Evolutionary conservation across 2,329 filamentous ascomycete species (phyloP), one percentile per base, ranked within the genome.

Genomic region (Cladosporium sp.): DNA sequence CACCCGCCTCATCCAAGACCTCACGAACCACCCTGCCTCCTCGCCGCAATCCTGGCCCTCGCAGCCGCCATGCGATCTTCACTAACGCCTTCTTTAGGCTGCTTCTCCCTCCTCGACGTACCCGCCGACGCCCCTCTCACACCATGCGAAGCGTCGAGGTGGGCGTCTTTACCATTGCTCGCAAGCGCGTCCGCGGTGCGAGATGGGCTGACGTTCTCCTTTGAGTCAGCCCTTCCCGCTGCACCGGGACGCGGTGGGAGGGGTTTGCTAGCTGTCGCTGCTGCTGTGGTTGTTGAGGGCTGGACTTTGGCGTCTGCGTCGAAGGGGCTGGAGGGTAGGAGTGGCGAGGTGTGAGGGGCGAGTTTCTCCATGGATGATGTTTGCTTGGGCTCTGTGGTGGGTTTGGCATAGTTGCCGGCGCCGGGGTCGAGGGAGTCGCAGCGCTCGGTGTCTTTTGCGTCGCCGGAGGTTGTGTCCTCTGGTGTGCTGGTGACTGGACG

Each of bases 11-110:
- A 4, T 18, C 36, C 36, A 39, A 43, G 27, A 20, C 40, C 17
- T 54, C 52, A 61, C 12, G 57, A 58, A 2, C 60, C 52, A 18
- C 55, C 45, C 27, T 59, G 54, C 30, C 61, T 60, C 43, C 56
- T 56, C 8, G 58, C 57, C 18, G 54, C 56, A 17, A 65, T 47
- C 29, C 61, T 45, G 30, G 58, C 61, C 36, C 54, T 57, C 22
- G 61, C 61, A 6, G 56, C 57, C 18, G 58, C 62, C 11, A 62
- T 15, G 2, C 59, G 56, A 34, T 60, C 60, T 9, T 47, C 17
- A 43, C 54, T 51, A 12, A 59, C 43, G 9, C 57, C 59, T 37
- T 50, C 37, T 30, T 24, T 41, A 2, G 24, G 37, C n/a, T 27
- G 40, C 3, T 40, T n/a, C n/a, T n/a, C n/a, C n/a, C n/a, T n/a